Base-by-base conservation (phyloP, 1,284 basidiomycete genomes). In the Tremellales sp. region DNA sequence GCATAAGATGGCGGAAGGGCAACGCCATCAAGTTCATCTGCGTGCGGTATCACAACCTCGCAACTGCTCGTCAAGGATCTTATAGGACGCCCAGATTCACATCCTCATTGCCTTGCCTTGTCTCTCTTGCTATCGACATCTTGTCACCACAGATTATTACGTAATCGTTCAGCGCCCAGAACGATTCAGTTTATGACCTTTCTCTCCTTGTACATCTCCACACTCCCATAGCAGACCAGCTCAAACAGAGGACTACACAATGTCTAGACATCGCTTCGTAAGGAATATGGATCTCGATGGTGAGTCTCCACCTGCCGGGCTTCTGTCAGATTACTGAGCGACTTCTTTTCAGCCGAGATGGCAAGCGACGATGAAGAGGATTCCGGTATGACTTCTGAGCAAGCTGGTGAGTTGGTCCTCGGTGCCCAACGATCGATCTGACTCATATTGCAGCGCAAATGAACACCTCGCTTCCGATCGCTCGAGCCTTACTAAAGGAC, bases 231-330 rank as follows among this genome's bases (percentile, higher is more conserved):
- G 14, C 13, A 33, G 4, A 19, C 22, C 41, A 34, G n/a, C n/a
- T n/a, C n/a, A n/a, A n/a, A n/a, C n/a, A n/a, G n/a, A n/a, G n/a
- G n/a, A n/a, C n/a, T 24, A 28, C 32, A 58, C 18, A 14, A 73
- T 73, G 87, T 92, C 90, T 9, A 77, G 90, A 68, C 94, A 98
- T 74, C 83, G 94, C 66, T 82, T 85, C 70, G 80, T 97, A 55
- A 80, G 89, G 55, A 93, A 95, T 70, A 76, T 98, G 38, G 83
- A 97, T 66, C 76, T 97, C 27, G 78, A 86, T 57, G 91, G 93
- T 87, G 55, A 66, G 70, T 57, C 60, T 28, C 24, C 22, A 13
- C 19, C 16, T 39, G 18, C 16, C 10, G 16, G 22, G 29, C n/a
- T 24, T 35, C 28, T 32, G n/a, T 21, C 16, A 19, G 38, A 22